Evolutionary conservation across 2,329 filamentous ascomycete species (phyloP).

Genomic region (Exserohilum rostratum): DNA sequence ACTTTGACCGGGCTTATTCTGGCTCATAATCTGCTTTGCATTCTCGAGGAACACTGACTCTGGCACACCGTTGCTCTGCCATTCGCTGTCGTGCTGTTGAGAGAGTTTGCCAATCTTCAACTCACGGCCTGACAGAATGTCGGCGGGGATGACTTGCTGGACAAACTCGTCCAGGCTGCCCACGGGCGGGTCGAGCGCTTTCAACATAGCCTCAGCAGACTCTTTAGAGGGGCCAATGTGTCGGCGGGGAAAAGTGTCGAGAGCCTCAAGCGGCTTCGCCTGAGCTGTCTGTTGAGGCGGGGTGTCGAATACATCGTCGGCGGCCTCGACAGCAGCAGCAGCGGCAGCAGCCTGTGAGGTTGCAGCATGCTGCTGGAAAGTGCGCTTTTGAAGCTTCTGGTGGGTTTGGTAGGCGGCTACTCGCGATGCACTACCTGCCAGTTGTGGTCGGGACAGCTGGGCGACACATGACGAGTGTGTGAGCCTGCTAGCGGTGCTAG

Average conservation of each 20-base stretch:
- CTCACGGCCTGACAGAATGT: constrained; percentile 73
- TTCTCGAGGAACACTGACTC: constrained; percentile 65
- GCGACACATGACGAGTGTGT: constrained; percentile 27
- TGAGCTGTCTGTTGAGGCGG: constrained; percentile 25
- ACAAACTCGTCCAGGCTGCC: constrained; percentile 81
- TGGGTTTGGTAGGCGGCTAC: constrained; percentile 23
- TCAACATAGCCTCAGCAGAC: constrained; percentile 78
- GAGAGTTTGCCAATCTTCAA: constrained; percentile 58
- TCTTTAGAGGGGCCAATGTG: constrained; percentile 83
- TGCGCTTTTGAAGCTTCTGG: constrained; percentile 23
- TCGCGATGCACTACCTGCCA: constrained; percentile 23
- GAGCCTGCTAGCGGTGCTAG: constrained; percentile 36
- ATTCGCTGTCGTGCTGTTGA: constrained; percentile 52
- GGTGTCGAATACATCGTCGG: constrained; percentile 41
- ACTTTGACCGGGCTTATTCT: constrained; percentile 68
- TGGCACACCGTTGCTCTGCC: constrained; percentile 47
- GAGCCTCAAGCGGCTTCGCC: constrained; percentile 48
- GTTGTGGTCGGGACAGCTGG: constrained; percentile 30
- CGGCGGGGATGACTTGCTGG: constrained; percentile 77
- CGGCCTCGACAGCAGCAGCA: constrained; percentile 27
- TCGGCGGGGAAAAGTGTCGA: constrained; percentile 75
- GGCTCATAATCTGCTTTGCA: constrained; percentile 61
- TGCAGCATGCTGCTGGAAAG: constrained; percentile 32
- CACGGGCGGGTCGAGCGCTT: constrained; percentile 74
- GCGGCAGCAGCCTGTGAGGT: constrained; percentile 25